Evolutionary conservation across 345 rosid species (phyloP).

Genomic region (Laguncularia racemosa): DNA sequence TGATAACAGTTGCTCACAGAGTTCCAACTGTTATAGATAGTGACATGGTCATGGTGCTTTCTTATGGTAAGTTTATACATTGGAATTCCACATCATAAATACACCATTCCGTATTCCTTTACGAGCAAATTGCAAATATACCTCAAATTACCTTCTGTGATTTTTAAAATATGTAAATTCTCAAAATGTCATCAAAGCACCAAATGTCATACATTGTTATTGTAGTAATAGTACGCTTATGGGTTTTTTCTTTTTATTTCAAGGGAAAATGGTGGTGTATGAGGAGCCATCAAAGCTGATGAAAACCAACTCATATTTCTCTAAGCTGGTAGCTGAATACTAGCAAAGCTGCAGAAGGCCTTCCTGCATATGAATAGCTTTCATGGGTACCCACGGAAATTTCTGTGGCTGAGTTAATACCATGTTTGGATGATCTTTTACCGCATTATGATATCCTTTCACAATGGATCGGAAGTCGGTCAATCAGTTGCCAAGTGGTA

Average conservation of each 20-base stretch:
- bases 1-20: constrained; percentile 70
- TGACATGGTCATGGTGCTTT: constrained; percentile 85
- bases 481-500: too few relatives aligned
- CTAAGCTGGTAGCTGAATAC: constrained; percentile 70
- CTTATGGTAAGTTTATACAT: constrained; percentile 34
- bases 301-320: constrained; percentile 61
- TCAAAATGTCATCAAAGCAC: too few relatives aligned
- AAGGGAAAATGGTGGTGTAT: constrained; percentile 58
- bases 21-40: constrained; percentile 70
- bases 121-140: too few relatives aligned
- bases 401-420: too few relatives aligned
- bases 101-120: too few relatives aligned
- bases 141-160: too few relatives aligned
- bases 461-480: too few relatives aligned
- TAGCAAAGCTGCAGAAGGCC: constrained; percentile 56
- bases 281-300: constrained; percentile 59
- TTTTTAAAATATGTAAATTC: too few relatives aligned
- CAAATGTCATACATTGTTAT: background rate
- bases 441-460: too few relatives aligned
- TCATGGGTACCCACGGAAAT: too few relatives aligned
- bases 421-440: too few relatives aligned
- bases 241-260: background rate
- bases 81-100: background rate
- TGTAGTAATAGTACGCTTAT: background rate
- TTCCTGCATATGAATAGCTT: constrained; percentile 11